These are phyloP conservation scores for Botrytis hyacinthi DNA, from an alignment of 2,329 filamentous ascomycete genomes.

Conservation along the genomic window DNA sequence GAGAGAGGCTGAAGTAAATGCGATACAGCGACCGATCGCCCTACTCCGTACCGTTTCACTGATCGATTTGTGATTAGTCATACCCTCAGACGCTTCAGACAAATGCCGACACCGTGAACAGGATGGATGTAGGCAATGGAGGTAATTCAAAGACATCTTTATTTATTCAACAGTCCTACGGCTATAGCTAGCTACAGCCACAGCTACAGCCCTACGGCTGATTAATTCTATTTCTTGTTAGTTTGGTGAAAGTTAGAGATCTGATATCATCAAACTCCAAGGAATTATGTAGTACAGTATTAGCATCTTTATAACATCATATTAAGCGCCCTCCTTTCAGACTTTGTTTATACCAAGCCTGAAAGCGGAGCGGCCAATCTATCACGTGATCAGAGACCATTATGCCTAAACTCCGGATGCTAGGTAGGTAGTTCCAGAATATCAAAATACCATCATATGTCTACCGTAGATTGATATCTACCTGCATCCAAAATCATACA, in stretches of 20 bases:
- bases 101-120: background rate
- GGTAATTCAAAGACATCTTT: background rate
- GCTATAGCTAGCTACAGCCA: background rate
- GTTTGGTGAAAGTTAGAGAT: background rate
- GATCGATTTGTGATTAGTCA: conserved; percentile 6
- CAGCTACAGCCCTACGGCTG: background rate
- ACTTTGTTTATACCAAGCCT: background rate
- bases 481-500: background rate
- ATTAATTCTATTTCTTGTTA: background rate
- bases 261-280: background rate
- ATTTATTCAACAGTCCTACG: background rate
- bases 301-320: background rate
- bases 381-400: background rate
- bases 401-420: background rate
- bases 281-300: background rate
- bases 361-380: too few relatives aligned
- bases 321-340: background rate
- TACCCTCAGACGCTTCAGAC: background rate
- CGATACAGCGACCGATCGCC: background rate
- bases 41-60: background rate
- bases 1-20: conserved; percentile 1
- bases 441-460: background rate
- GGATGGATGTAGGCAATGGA: background rate
- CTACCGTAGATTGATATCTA: background rate
- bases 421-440: background rate